Evolutionary conservation across 176 grass and related monocot species (phyloP), one percentile per base, ranked within the genome.

Genomic region (Cenchrus fungigraminus): DNA sequence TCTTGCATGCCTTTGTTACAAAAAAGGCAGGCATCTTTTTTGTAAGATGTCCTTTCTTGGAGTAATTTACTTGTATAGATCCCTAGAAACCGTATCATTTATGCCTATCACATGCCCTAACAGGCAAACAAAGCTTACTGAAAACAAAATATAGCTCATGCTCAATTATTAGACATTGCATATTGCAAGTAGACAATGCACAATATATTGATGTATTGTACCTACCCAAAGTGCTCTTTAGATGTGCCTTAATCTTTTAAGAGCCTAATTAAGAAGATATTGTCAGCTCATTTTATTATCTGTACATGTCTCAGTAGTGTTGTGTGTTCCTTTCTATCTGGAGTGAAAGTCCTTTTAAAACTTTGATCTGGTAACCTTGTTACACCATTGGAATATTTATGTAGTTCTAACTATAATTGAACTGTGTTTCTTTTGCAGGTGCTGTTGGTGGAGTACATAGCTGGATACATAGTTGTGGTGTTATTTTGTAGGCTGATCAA

Each of bases 401-500:
- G 46, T 60, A 13, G n/a, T 66, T 80, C 65, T 34, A 28, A 20
- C 65, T 31, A 1, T 54, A 74, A 44, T 3, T 53, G 42, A 53
- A 74, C 53, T 73, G 40, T 68, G 73, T 81, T 42, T 17, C 1
- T 78, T 76, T 31, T 82, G 54, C 78, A 91, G 90, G 58, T 68
- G 42, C 25, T 1, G 51, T 72, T 16, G 82, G 65, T 78, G 90
- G 86, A 81, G 90, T 91, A 87, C 64, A 91, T 91, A 91, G 73
- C 58, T 80, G 90, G 78, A 87, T 88, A 91, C 82, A n/a, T 85
- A 85, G 82, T 29, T 65, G 57, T 7, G 19, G 79, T 81, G 71
- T 82, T 80, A 72, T 85, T 91, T 88, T 88, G 85, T 85, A 87
- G 81, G 73, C 71, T 71, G 89, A 88, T 91, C 86, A 88, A 91